phyloP scores from a whole-genome alignment of 2,329 filamentous ascomycete genomes.

The Juglanconis oblonga region DNA sequence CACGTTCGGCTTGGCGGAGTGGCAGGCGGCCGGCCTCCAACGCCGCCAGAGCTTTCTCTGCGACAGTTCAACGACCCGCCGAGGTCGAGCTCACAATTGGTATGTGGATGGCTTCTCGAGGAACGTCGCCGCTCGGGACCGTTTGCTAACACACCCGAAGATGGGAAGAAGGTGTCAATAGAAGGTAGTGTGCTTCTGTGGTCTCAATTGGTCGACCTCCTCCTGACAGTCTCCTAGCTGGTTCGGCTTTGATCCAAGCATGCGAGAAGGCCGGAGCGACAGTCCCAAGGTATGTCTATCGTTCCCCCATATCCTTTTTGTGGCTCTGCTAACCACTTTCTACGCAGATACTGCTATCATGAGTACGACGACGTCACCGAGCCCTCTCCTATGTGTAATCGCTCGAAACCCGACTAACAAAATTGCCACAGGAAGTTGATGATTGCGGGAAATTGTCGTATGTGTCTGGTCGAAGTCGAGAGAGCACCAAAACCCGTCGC shows the following conservation, averaged over 20 bases:
- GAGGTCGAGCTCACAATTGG: constrained; percentile 97
- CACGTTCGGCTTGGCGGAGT: constrained; percentile 66
- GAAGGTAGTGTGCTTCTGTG: constrained; percentile 64
- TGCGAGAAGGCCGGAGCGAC: constrained; percentile 96
- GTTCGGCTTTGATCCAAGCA: constrained; percentile 95
- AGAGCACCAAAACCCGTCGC: constrained; percentile 93
- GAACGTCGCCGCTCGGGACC: constrained; percentile 15
- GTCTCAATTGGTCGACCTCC: constrained; percentile 12
- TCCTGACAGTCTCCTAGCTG: constrained; percentile 57
- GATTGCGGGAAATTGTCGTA: constrained; percentile 99
- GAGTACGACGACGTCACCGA: constrained; percentile 60
- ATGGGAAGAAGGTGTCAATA: constrained; percentile 97
- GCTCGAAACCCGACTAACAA: constrained; percentile 36
- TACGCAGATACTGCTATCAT: constrained; percentile 92
- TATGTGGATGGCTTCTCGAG: constrained; percentile 41
- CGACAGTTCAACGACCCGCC: constrained; percentile 72
- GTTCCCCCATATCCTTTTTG: background rate
- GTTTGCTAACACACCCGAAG: constrained; percentile 45
- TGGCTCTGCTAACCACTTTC: constrained; percentile 10
- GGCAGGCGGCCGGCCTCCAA: constrained; percentile 51
- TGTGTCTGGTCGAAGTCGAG: constrained; percentile 99
- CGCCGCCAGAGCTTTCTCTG: constrained; percentile 77
- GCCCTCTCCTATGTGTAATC: constrained; percentile 25
- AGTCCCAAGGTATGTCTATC: constrained; percentile 68
- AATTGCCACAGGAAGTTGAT: constrained; percentile 73